A percentile compares a stretch with the other conserved stretches of the same genome.
Conservation (phyloP, 768 basidiomycete species). For the Clathrus columnatus region DNA sequence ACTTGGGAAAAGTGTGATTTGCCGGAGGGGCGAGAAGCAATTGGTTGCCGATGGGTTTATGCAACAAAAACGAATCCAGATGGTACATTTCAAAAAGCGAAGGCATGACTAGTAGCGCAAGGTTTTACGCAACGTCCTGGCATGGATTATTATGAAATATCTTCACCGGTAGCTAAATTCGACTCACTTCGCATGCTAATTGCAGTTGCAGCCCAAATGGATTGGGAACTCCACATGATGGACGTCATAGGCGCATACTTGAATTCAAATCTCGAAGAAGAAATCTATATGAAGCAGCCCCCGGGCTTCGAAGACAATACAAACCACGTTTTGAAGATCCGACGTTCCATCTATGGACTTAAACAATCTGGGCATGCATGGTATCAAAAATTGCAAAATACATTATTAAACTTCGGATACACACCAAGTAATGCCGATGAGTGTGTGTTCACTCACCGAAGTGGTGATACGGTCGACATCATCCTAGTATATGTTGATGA, state of each 20-base stretch:
- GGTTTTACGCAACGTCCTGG: constrained; percentile 22
- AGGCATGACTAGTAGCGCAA: constrained; percentile 21
- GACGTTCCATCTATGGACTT: constrained; percentile 21
- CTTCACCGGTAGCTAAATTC: constrained; percentile 31
- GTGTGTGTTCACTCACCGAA: constrained; percentile 17
- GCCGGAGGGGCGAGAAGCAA: constrained; percentile 13
- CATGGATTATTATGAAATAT: constrained; percentile 26
- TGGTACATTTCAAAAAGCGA: constrained; percentile 17
- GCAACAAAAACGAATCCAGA: constrained; percentile 16
- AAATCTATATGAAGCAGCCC: constrained; percentile 26
- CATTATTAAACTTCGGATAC: constrained; percentile 19
- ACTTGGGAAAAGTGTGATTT: constrained; percentile 18
- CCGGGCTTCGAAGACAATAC: constrained; percentile 15
- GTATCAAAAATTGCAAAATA: constrained; percentile 20
- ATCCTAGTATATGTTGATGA: constrained; percentile 26
- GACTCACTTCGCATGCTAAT: constrained; percentile 24
- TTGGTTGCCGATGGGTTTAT: constrained; percentile 22
- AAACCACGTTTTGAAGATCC: constrained; percentile 14
- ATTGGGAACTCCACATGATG: constrained; percentile 23
- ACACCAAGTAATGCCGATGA: constrained; percentile 13
- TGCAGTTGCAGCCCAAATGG: constrained; percentile 18
- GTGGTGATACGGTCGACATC: constrained; percentile 9
- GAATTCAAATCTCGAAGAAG: constrained; percentile 22
- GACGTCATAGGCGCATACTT: constrained; percentile 25
- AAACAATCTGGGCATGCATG: constrained; percentile 24